Conservation (phyloP, 352 stramenopile genomes). For the Pythium aphanidermatum region DNA sequence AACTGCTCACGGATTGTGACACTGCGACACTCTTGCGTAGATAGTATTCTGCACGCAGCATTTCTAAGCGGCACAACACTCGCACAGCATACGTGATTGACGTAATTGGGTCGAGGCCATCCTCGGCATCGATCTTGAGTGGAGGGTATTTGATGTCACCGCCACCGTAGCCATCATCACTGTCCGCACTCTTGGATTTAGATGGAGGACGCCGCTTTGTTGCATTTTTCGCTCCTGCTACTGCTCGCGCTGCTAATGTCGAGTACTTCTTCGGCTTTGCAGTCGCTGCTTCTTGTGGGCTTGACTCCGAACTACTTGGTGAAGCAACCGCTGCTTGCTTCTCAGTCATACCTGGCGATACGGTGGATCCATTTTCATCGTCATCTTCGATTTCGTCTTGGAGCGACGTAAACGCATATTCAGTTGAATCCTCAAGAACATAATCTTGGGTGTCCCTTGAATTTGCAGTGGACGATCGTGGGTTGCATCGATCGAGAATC, state of each 20-base stretch:
- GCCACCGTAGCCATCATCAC: constrained; percentile 18
- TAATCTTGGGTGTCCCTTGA: constrained; percentile 27
- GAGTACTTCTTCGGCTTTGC: constrained; percentile 44
- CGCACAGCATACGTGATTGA: constrained; percentile 57
- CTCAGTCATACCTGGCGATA: neutral
- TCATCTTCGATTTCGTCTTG: constrained; percentile 39
- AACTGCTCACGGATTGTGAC: constrained; percentile 74
- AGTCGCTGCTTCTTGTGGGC: constrained; percentile 3
- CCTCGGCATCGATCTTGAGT: constrained; percentile 58
- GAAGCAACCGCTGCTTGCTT: constrained; percentile 2
- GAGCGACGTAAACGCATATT: constrained; percentile 47
- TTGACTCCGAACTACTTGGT: constrained; percentile 15
- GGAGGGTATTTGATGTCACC: constrained; percentile 54
- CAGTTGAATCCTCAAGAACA: constrained; percentile 41
- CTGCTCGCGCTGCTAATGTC: constrained; percentile 48
- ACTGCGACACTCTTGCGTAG: constrained; percentile 77
- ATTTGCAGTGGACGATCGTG: constrained; percentile 24
- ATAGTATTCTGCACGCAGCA: constrained; percentile 75
- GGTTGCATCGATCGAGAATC: constrained; percentile 59
- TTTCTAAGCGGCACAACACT: constrained; percentile 62
- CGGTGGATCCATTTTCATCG: constrained; percentile 5
- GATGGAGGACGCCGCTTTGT: constrained; percentile 38
- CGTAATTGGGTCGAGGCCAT: constrained; percentile 40
- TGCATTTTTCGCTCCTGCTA: constrained; percentile 38
- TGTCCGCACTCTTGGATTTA: constrained; percentile 32